These are phyloP conservation scores for Ramularia endophylla DNA, from an alignment of 2,329 filamentous ascomycete genomes.

Conservation along the genomic window DNA sequence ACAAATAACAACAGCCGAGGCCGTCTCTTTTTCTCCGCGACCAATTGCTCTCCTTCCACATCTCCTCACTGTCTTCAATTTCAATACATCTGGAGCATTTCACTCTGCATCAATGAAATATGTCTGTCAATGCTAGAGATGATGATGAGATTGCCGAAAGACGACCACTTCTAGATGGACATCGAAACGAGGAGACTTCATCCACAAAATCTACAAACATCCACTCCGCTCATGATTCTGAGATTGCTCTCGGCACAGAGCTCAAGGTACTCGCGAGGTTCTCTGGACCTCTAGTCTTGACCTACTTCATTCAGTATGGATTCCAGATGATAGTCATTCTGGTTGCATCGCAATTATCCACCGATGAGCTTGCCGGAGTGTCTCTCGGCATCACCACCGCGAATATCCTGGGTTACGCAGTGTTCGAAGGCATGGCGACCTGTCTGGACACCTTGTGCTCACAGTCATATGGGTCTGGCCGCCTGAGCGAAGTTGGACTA, in stretches of 20 bases:
- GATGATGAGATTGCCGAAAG: too few species aligned
- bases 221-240: not conserved
- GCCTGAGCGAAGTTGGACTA: slow-evolving; percentile 44
- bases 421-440: slow-evolving; percentile 48
- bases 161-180: too few species aligned
- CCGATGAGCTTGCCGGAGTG: slow-evolving; percentile 48
- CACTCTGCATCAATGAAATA: too few species aligned
- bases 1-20: too few species aligned
- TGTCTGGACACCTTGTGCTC: slow-evolving; percentile 48
- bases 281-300: slow-evolving; percentile 47
- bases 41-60: too few species aligned
- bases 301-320: slow-evolving; percentile 50
- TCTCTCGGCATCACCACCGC: slow-evolving; percentile 49
- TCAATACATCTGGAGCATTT: too few species aligned
- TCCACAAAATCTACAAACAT: too few species aligned
- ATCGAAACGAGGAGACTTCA: too few species aligned
- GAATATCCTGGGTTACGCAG: slow-evolving; percentile 48
- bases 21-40: too few species aligned
- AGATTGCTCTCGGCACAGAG: slow-evolving; percentile 25
- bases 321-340: slow-evolving; percentile 49
- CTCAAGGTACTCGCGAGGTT: slow-evolving; percentile 33
- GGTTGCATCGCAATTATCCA: slow-evolving; percentile 48
- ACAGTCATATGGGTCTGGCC: slow-evolving; percentile 48
- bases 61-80: too few species aligned
- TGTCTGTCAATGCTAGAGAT: too few species aligned